Percentiles rank a stretch among this genome's conserved stretches.
phyloP scores from a whole-genome alignment of 2,329 filamentous ascomycete genomes.

The Fusarium napiforme region DNA sequence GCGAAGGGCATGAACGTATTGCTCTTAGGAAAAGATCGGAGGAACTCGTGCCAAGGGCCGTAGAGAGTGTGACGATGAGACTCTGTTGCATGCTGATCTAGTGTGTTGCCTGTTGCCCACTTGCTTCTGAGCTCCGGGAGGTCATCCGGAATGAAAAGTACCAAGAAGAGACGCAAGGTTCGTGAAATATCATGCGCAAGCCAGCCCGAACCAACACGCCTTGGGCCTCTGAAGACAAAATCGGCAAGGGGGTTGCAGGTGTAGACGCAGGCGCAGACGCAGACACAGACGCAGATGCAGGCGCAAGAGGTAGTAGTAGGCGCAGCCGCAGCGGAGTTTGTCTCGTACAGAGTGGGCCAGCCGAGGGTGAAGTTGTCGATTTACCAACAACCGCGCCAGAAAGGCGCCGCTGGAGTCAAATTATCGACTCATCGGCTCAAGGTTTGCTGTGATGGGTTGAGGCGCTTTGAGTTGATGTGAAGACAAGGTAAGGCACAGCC shows the following conservation, averaged over 20 bases:
- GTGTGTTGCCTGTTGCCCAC: slow-evolving; percentile 31
- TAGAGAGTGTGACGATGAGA: slow-evolving; percentile 26
- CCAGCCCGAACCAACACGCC: slow-evolving; percentile 10
- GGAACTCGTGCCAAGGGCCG: slow-evolving; percentile 15
- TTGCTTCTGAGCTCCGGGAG: slow-evolving; percentile 28
- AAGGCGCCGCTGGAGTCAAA: slow-evolving; percentile 23
- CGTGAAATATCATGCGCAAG: slow-evolving; percentile 19
- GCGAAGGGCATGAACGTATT: background rate
- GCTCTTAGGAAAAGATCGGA: slow-evolving; percentile 27
- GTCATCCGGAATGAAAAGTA: slow-evolving; percentile 31
- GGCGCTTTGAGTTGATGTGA: slow-evolving; percentile 40
- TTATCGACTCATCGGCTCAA: slow-evolving; percentile 21
- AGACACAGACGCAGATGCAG: slow-evolving; percentile 11
- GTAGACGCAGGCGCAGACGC: slow-evolving; percentile 20
- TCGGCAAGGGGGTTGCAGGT: slow-evolving; percentile 6
- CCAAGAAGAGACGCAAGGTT: slow-evolving; percentile 26
- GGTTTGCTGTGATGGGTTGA: slow-evolving; percentile 33
- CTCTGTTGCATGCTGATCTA: slow-evolving; percentile 36
- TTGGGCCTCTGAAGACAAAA: background rate
- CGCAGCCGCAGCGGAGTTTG: slow-evolving; percentile 27
- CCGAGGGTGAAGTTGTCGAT: slow-evolving; percentile 16
- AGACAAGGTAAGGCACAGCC: slow-evolving; percentile 38
- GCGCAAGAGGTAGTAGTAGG: slow-evolving; percentile 18
- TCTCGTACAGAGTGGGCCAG: slow-evolving; percentile 32
- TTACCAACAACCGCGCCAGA: slow-evolving; percentile 18